Evolutionary conservation across 1,284 basidiomycete genomes (phyloP).

Genomic region (Pseudozyma sp.): DNA sequence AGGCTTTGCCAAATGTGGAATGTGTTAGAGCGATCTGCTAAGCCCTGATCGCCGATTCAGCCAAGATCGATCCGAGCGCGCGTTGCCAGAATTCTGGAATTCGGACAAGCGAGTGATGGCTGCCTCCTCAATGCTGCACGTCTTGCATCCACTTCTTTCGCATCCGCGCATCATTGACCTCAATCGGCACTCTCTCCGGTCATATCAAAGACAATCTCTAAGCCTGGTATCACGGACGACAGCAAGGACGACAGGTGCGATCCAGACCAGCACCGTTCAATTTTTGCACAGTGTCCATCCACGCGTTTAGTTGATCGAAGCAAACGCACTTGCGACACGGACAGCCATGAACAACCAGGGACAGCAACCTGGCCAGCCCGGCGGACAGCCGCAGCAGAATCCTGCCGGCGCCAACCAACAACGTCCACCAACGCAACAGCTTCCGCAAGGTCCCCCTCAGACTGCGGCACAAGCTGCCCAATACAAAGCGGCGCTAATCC

Average conservation of each 20-base stretch:
- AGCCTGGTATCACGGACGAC: too few relatives aligned
- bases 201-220: too few relatives aligned
- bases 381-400: conserved; percentile 12
- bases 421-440: conserved; percentile 12
- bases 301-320: not conserved
- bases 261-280: too few relatives aligned
- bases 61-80: conserved; percentile 10
- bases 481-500: conserved; percentile 48
- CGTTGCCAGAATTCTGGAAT: conserved; percentile 11
- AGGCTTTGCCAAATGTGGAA: not conserved
- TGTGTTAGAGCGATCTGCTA: not conserved
- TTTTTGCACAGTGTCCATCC: too few relatives aligned
- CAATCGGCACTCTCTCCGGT: too few relatives aligned
- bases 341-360: conserved; percentile 28
- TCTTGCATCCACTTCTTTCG: too few relatives aligned
- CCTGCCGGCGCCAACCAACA: conserved; percentile 13
- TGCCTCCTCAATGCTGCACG: too few relatives aligned
- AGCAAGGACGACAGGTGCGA: too few relatives aligned
- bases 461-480: conserved; percentile 41
- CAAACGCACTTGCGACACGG: conserved; percentile 13
- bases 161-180: too few relatives aligned
- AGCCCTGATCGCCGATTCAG: not conserved
- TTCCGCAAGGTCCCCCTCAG: conserved; percentile 31
- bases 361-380: conserved; percentile 27
- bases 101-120: conserved; percentile 4